These are phyloP conservation scores for Phialocephala sp. DNA, from an alignment of 2,329 filamentous ascomycete genomes.

Conservation along the genomic window DNA sequence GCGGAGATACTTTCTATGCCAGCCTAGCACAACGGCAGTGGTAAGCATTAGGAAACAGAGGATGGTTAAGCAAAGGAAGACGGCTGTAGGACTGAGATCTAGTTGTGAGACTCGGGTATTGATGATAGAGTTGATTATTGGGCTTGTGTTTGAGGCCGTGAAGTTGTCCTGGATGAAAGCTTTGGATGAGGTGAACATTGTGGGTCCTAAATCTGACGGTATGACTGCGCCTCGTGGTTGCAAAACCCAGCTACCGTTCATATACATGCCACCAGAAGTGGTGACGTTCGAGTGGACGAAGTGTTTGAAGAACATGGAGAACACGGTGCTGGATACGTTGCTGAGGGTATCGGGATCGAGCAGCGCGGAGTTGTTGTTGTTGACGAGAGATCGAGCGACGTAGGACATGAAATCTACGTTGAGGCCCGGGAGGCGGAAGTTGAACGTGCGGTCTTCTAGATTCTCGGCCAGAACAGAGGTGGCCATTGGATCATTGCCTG, in stretches of 20 bases:
- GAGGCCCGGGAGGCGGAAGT: slow-evolving; percentile 26
- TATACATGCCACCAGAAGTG: slow-evolving; percentile 11
- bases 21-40: slow-evolving; percentile 7
- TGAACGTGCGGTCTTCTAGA: slow-evolving; percentile 25
- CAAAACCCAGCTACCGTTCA: slow-evolving; percentile 23
- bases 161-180: slow-evolving; percentile 18
- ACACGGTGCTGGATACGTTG: slow-evolving; percentile 22
- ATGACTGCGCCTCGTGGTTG: slow-evolving; percentile 18
- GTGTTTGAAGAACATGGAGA: slow-evolving; percentile 27
- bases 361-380: slow-evolving; percentile 15
- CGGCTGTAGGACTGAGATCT: slow-evolving; percentile 19
- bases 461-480: slow-evolving; percentile 11
- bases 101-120: slow-evolving; percentile 15
- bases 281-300: slow-evolving; percentile 20
- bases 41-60: slow-evolving; percentile 18
- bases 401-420: slow-evolving; percentile 30
- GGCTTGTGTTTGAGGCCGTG: slow-evolving; percentile 7
- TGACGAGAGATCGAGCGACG: slow-evolving; percentile 16
- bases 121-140: neutral
- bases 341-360: slow-evolving; percentile 17
- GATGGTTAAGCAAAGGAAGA: slow-evolving; percentile 23
- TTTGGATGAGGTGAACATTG: neutral
- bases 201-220: slow-evolving; percentile 20
- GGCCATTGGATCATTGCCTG: slow-evolving; percentile 6
- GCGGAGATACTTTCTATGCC: slow-evolving; percentile 14